Conservation (phyloP, 2,329 filamentous ascomycete species). For the Ceratocystis huliohia region DNA sequence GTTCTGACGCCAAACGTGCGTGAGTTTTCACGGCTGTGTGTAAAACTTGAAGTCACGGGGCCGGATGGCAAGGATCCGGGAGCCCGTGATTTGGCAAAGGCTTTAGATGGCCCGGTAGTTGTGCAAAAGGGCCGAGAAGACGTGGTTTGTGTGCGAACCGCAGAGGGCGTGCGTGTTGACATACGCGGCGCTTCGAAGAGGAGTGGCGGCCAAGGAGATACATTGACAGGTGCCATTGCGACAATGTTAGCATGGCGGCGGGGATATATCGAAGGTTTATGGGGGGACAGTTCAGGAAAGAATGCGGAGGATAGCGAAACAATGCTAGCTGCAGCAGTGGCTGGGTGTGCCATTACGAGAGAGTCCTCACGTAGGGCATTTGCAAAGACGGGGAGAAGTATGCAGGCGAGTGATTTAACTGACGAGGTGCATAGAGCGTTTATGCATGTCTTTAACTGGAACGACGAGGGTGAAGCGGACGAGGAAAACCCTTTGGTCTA, state of each 20-base stretch:
- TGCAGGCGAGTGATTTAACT: constrained; percentile 89
- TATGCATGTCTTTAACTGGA: constrained; percentile 63
- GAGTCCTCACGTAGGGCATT: constrained; percentile 83
- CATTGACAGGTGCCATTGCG: constrained; percentile 75
- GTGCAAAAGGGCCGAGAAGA: constrained; percentile 80
- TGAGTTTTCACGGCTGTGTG: constrained; percentile 74
- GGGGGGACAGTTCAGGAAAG: constrained; percentile 43
- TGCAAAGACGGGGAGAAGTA: constrained; percentile 66
- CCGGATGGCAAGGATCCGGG: constrained; percentile 26
- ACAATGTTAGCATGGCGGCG: constrained; percentile 81
- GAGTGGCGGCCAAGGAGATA: constrained; percentile 90
- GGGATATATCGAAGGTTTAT: constrained; percentile 72
- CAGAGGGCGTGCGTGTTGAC: constrained; percentile 40
- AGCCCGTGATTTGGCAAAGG: constrained; percentile 56
- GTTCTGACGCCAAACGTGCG: constrained; percentile 92
- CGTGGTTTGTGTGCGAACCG: constrained; percentile 39
- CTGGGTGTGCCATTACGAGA: constrained; percentile 74
- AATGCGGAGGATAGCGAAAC: constrained; percentile 38
- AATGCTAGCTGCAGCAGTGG: constrained; percentile 70
- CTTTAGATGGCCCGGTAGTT: constrained; percentile 77
- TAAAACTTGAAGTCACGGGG: constrained; percentile 46
- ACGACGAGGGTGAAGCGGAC: constrained; percentile 22
- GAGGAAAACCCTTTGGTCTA: background rate
- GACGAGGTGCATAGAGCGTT: constrained; percentile 80
- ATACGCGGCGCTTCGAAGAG: constrained; percentile 76